Conservation (phyloP, 306 rosid genomes). For the Cucurbita moschata region DNA sequence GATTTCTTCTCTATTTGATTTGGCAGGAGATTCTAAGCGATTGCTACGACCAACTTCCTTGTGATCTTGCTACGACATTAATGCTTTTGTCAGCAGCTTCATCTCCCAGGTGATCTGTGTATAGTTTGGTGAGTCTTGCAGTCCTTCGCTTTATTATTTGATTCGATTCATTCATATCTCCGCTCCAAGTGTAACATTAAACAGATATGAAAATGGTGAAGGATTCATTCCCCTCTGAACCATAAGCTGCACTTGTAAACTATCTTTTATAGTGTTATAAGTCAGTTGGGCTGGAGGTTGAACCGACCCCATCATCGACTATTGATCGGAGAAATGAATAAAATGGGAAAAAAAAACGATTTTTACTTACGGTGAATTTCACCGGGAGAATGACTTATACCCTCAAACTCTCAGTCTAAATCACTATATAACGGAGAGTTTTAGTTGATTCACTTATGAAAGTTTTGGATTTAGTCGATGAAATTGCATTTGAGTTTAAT, state of each 20-base stretch:
- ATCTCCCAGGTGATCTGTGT: neutral
- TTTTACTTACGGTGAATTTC: no score
- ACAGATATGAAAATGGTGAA: neutral
- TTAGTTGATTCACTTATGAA: no score
- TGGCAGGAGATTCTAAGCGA: slow-evolving; percentile 40
- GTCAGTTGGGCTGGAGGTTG: no score
- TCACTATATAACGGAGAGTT: no score
- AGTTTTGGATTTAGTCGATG: no score
- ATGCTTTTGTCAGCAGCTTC: neutral
- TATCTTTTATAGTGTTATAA: neutral
- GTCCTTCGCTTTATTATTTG: neutral
- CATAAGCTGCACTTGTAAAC: neutral
- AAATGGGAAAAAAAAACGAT: no score
- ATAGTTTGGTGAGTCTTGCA: neutral
- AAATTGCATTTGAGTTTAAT: no score
- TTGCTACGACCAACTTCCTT: slow-evolving; percentile 31
- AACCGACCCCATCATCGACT: no score
- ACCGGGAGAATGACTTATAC: no score
- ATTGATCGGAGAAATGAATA: no score
- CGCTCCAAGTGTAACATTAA: neutral
- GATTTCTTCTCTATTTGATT: neutral
- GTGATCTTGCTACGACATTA: slow-evolving; percentile 3
- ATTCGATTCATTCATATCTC: neutral
- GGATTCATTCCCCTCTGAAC: neutral
- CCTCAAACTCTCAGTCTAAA: no score